phyloP scores from a whole-genome alignment of 768 basidiomycete species.

The Gloeophyllum trabeum region DNA sequence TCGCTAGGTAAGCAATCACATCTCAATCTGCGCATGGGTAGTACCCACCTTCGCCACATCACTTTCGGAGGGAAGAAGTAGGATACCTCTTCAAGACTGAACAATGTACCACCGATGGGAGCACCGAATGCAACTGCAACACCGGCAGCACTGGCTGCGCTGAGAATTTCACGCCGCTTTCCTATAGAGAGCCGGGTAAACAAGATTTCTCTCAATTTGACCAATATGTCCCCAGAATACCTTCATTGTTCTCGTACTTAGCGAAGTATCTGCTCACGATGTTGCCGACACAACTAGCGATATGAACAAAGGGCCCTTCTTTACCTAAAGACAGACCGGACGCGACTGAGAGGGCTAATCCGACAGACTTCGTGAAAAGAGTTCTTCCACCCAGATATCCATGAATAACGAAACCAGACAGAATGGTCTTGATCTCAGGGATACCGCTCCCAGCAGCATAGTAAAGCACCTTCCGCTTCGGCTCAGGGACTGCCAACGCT shows the following conservation, averaged over 20 bases:
- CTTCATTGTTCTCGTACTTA: slow-evolving; percentile 97
- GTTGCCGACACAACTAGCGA: slow-evolving; percentile 87
- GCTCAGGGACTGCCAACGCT: background rate
- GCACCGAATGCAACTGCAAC: slow-evolving; percentile 97
- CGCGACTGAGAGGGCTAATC: slow-evolving; percentile 83
- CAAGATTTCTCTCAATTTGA: too few species aligned
- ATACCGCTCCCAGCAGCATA: slow-evolving; percentile 88
- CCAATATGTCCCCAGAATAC: slow-evolving; percentile 23
- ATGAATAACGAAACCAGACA: slow-evolving; percentile 95
- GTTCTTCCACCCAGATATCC: slow-evolving; percentile 91
- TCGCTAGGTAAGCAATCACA: too few species aligned
- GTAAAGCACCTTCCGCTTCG: background rate
- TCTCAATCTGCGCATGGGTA: too few species aligned
- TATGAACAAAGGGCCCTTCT: slow-evolving; percentile 82
- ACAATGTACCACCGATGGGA: slow-evolving; percentile 87
- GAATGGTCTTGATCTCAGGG: slow-evolving; percentile 92
- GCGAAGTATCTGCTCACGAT: slow-evolving; percentile 75
- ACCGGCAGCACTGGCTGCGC: slow-evolving; percentile 93
- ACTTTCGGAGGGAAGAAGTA: slow-evolving; percentile 97
- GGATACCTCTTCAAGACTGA: slow-evolving; percentile 91
- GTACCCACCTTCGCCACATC: slow-evolving; percentile 85
- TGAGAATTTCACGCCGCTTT: slow-evolving; percentile 89
- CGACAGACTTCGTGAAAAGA: slow-evolving; percentile 82
- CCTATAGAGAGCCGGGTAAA: slow-evolving; percentile 27
- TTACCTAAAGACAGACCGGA: slow-evolving; percentile 81